Evolutionary conservation across 2,329 filamentous ascomycete species (phyloP), one percentile per base, ranked within the genome.

Genomic region (Dothideomycetes sp.): DNA sequence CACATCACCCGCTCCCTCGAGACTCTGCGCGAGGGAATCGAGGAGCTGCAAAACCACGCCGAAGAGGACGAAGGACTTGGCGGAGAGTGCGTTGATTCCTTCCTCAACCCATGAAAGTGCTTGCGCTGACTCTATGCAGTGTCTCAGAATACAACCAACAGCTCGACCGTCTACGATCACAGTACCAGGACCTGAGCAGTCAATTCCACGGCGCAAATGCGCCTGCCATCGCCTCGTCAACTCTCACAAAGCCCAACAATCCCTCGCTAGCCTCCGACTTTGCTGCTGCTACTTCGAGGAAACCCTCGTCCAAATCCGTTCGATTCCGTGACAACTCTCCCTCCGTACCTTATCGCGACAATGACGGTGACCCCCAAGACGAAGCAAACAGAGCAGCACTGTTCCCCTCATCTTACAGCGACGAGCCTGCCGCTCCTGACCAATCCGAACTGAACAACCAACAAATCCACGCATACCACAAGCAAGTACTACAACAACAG

Each of bases 1-100:
- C 84, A 94, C 60, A 88, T 96, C 51, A 83, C 84, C 12, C 77
- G 85, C 38, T 95, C 88, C 3, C 70, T 98, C 37, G 85, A 94
- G 45, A 86, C 88, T 48, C 76, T 98, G 49, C 76, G 80, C 43
- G 80, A 87, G 50, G 88, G 88, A 17, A 73, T 98, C 44, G 76
- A 80, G 41, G 67, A 72, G 6, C 68, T 94, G 33, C 74, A 81
- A 57, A 66, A 69, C 48, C 74, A 80, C 28, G 76, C 73, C 45
- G 77, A 84, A 52, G 75, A 79, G 56, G 64, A 56, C 19, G 59
- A 31, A 36, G 7, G 8, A 9, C 11, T 13, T 5, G 41, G 34
- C 23, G 38, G 29, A 31, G 39, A 45, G 40, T 54, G 62, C 68
- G 79, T 83, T 65, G 49, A 69, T 49, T 30, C 36, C 39, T 31